Conservation (phyloP, 352 stramenopile genomes). For the Saprolegnia diclina region DNA sequence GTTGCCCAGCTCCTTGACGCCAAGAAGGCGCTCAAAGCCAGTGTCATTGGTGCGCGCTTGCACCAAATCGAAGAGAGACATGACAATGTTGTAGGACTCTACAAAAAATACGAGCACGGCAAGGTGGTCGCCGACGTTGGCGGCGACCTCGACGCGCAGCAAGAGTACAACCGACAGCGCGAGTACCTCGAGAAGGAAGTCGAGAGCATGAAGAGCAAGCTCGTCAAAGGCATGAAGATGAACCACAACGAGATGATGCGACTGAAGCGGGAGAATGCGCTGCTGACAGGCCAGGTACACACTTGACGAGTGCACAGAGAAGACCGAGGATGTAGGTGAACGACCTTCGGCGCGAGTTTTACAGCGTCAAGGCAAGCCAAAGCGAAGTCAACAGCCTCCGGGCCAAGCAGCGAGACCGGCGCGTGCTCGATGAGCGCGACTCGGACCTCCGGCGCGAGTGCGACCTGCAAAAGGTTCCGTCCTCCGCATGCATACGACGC, state of each 20-base stretch:
- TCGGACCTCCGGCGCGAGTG: conserved; percentile 20
- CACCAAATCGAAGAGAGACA: background rate
- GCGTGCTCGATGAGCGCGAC: conserved; percentile 8
- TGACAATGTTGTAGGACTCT: conserved; percentile 31
- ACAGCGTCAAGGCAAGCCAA: conserved; percentile 19
- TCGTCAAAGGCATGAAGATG: conserved; percentile 82
- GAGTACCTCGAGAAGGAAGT: conserved; percentile 92
- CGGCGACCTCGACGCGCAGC: conserved; percentile 63
- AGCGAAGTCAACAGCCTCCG: conserved; percentile 27
- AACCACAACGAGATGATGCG: conserved; percentile 75
- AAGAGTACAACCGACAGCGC: conserved; percentile 87
- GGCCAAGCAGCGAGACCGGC: conserved; percentile 16
- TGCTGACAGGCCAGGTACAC: conserved; percentile 49
- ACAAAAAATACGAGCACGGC: conserved; percentile 62
- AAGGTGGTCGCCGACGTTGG: conserved; percentile 38
- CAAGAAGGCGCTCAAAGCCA: conserved; percentile 71
- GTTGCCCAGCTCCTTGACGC: conserved; percentile 70
- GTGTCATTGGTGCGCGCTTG: conserved; percentile 43
- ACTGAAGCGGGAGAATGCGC: conserved; percentile 72
- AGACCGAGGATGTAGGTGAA: conserved; percentile 53
- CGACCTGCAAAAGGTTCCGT: conserved; percentile 19
- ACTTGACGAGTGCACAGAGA: too few relatives aligned
- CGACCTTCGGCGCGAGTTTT: conserved; percentile 70
- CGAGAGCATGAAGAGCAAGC: conserved; percentile 82
- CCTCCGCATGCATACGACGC: background rate